Evolutionary conservation across 345 rosid genomes (phyloP).

Genomic region (Eucalyptus brandiana): DNA sequence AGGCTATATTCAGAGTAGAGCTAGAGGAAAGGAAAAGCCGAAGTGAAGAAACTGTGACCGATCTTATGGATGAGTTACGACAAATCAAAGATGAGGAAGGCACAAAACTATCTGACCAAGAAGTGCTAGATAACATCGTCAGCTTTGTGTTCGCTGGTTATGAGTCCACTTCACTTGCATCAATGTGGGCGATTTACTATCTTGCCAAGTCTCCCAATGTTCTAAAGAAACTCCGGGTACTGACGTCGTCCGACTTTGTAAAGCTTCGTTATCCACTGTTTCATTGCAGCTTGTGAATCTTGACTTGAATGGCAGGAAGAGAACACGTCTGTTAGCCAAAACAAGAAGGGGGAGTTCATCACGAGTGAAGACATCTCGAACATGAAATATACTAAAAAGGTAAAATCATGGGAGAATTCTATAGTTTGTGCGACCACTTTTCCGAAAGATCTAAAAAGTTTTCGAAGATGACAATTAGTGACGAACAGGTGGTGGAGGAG

Average conservation of each 20-base stretch:
- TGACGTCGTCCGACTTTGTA: neutral
- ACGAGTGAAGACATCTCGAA: conserved; percentile 17
- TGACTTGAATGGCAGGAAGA: conserved; percentile 13
- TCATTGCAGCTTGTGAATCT: neutral
- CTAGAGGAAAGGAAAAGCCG: conserved; percentile 16
- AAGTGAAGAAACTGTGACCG: neutral
- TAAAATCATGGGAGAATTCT: neutral
- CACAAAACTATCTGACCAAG: conserved; percentile 15
- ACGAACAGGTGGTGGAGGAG: neutral
- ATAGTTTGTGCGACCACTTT: neutral
- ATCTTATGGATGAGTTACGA: conserved; percentile 35
- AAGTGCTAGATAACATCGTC: conserved; percentile 29
- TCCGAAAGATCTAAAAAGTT: neutral
- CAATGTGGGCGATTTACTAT: neutral
- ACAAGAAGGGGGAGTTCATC: conserved; percentile 13
- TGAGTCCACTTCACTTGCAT: conserved; percentile 9
- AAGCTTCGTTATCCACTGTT: neutral
- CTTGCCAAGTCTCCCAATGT: neutral
- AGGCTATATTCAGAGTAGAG: conserved; percentile 8
- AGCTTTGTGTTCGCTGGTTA: conserved; percentile 22
- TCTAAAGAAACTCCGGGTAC: neutral
- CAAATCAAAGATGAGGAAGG: conserved; percentile 25
- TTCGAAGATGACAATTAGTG: neutral
- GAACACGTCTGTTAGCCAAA: conserved; percentile 5
- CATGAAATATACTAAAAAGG: conserved; percentile 27